phyloP scores from a whole-genome alignment of 106 monocot genomes.

The Acorus calamus region DNA sequence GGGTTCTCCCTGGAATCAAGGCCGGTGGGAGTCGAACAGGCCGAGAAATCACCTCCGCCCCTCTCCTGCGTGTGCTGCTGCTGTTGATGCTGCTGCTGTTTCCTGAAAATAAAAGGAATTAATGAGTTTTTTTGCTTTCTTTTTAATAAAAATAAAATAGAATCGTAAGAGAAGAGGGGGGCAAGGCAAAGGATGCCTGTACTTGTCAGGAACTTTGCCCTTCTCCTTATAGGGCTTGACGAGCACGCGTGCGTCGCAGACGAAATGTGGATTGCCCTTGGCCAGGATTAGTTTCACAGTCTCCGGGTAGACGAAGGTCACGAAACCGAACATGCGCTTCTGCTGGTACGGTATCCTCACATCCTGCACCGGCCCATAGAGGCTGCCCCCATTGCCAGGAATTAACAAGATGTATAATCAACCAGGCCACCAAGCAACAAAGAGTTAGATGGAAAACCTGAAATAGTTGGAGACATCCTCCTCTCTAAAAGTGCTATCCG shows the following conservation, averaged over 20 bases:
- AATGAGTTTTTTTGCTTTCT: background rate
- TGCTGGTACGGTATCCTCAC: slow-evolving; percentile 92
- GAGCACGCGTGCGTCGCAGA: slow-evolving; percentile 82
- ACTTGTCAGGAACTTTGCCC: slow-evolving; percentile 95
- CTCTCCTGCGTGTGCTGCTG: slow-evolving; percentile 12
- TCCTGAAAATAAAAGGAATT: slow-evolving; percentile 20
- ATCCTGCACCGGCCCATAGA: slow-evolving; percentile 95
- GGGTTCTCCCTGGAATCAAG: slow-evolving; percentile 56
- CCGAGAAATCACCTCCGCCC: slow-evolving; percentile 62
- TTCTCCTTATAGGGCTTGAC: slow-evolving; percentile 98
- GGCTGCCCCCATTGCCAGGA: slow-evolving; percentile 19
- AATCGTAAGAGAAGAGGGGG: background rate
- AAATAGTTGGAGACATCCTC: slow-evolving; percentile 94
- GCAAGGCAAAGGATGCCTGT: slow-evolving; percentile 21
- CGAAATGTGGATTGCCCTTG: slow-evolving; percentile 90
- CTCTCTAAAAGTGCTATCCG: slow-evolving; percentile 87
- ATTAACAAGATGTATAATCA: no score
- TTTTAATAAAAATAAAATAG: background rate
- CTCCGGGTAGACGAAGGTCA: slow-evolving; percentile 86
- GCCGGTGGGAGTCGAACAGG: slow-evolving; percentile 64
- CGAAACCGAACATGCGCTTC: slow-evolving; percentile 95
- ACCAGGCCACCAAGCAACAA: background rate
- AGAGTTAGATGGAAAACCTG: slow-evolving; percentile 30
- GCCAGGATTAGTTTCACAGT: slow-evolving; percentile 92
- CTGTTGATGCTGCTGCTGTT: slow-evolving; percentile 25